These are phyloP conservation scores for Heritiera littoralis DNA, from an alignment of 345 rosid species.

Conservation along the genomic window DNA sequence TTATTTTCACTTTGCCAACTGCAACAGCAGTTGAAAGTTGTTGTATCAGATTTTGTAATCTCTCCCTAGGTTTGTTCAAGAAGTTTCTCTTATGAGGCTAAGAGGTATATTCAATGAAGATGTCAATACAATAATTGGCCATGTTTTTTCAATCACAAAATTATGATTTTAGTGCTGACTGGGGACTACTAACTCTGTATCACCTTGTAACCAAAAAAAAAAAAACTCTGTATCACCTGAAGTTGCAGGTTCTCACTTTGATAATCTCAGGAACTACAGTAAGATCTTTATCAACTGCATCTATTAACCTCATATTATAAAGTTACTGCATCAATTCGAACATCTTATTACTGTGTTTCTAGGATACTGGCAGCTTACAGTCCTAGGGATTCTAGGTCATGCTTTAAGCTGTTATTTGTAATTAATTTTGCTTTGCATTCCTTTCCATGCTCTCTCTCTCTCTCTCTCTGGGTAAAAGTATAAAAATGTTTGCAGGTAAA, in stretches of 20 bases:
- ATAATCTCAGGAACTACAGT: not conserved
- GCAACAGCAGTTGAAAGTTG: slow-evolving; percentile 16
- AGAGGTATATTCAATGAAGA: slow-evolving; percentile 9
- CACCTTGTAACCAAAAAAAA: not conserved
- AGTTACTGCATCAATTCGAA: not conserved
- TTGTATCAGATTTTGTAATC: slow-evolving; percentile 22
- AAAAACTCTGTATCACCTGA: slow-evolving; percentile 15
- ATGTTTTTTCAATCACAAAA: not conserved
- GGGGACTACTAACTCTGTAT: not conserved
- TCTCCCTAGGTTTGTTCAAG: slow-evolving; percentile 15
- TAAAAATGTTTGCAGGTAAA: slow-evolving; percentile 15
- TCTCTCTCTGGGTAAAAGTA: not conserved
- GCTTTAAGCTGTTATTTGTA: not conserved
- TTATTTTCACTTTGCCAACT: slow-evolving; percentile 15
- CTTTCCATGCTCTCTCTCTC: not conserved
- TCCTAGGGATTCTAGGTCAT: not conserved
- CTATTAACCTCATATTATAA: not conserved
- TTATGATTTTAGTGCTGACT: not conserved
- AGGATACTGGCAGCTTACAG: not conserved
- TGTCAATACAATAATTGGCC: not conserved
- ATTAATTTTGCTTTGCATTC: not conserved
- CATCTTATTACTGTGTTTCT: not conserved
- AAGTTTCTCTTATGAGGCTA: slow-evolving; percentile 12
- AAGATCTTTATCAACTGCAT: slow-evolving; percentile 5
- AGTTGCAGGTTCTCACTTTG: slow-evolving; percentile 17